Percentiles rank a stretch among this genome's conserved stretches.
Evolutionary conservation across 164 flowering plant genomes (phyloP).

Genomic region (Macadamia integrifolia): DNA sequence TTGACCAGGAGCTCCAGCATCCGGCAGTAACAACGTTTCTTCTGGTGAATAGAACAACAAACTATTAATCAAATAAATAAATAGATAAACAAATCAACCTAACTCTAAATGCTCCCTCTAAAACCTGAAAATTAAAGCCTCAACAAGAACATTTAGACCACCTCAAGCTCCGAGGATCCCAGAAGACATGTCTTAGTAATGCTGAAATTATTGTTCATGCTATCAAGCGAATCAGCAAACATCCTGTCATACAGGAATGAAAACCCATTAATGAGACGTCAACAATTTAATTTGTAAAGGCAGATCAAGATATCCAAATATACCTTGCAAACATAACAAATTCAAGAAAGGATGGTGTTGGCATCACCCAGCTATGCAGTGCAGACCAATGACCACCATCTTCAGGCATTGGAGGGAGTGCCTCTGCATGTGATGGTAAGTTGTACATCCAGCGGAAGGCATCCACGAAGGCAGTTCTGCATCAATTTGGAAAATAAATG

Average conservation of each 20-base stretch:
- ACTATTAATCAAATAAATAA: neutral
- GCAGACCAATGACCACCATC: constrained; percentile 92
- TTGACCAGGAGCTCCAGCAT: constrained; percentile 79
- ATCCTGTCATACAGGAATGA: constrained; percentile 47
- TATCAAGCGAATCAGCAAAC: constrained; percentile 82
- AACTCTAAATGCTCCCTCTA: neutral
- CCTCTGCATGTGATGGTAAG: constrained; percentile 61
- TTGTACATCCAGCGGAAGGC: constrained; percentile 80
- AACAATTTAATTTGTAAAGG: neutral
- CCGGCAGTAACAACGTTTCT: constrained; percentile 83
- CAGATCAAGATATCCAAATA: neutral
- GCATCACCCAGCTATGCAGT: constrained; percentile 96
- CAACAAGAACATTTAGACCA: constrained; percentile 16
- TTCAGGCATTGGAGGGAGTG: constrained; percentile 95
- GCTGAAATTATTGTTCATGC: constrained; percentile 44
- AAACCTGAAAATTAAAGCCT: constrained; percentile 1
- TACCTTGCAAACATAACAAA: constrained; percentile 92
- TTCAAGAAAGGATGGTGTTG: constrained; percentile 88
- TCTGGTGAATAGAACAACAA: constrained; percentile 34
- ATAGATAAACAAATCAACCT: constrained; percentile 2
- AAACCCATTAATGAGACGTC: constrained; percentile 3
- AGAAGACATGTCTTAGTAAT: constrained; percentile 38
- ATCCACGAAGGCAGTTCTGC: constrained; percentile 70
- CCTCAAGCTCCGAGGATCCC: constrained; percentile 71
- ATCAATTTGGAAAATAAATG: constrained; percentile 11